Conservation (phyloP, 768 basidiomycete species). For the Thelephora aurantiotincta region DNA sequence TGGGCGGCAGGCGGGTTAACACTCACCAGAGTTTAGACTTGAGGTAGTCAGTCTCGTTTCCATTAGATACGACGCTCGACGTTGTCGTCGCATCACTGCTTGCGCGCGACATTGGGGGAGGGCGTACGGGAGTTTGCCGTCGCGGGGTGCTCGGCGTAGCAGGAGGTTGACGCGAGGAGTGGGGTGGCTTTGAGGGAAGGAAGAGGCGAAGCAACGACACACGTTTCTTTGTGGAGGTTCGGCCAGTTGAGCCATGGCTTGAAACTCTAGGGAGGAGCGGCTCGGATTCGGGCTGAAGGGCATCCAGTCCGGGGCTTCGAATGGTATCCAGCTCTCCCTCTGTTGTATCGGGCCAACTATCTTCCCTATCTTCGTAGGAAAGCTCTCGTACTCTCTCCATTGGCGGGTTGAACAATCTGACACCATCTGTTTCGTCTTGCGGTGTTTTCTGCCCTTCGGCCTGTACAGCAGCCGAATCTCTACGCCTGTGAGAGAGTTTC, state of each 20-base stretch:
- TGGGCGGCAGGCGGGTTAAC: background rate
- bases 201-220: no score
- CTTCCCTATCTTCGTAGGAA: slow-evolving; percentile 10
- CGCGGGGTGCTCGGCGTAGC: no score
- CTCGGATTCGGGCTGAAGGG: no score
- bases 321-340: no score
- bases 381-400: background rate
- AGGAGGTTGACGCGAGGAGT: no score
- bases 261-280: no score
- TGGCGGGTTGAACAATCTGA: slow-evolving; percentile 1
- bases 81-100: background rate
- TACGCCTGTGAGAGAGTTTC: slow-evolving; percentile 75
- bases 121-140: no score
- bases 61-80: slow-evolving; percentile 9
- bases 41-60: slow-evolving; percentile 62
- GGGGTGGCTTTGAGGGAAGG: no score
- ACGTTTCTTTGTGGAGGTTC: no score
- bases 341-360: background rate
- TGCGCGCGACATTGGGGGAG: no score
- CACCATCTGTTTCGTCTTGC: background rate
- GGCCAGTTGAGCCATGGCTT: no score
- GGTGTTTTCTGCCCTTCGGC: background rate
- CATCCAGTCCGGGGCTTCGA: no score
- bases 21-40: slow-evolving; percentile 73
- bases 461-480: slow-evolving; percentile 25